Base-by-base conservation (phyloP, 2,329 filamentous ascomycete genomes). In the Apiospora aurea region DNA sequence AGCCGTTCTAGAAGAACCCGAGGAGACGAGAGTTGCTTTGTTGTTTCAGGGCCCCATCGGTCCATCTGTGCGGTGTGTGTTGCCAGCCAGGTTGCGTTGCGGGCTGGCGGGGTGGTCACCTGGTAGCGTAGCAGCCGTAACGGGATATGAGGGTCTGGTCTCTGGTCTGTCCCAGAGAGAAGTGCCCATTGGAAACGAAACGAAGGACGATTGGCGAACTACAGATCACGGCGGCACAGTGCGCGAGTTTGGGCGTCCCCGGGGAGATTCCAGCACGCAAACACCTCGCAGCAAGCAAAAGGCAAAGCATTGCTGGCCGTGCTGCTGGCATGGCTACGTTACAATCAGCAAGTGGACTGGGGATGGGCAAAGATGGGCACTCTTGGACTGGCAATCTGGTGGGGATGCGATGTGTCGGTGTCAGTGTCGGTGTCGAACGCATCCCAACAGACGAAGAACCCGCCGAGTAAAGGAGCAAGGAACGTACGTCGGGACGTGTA, bases 1-100 rank as follows among this genome's bases (percentile, higher is more conserved):
- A 10, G 57, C 57, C 10, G 57, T 64, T 64, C 57, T 64, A 64
- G 57, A 64, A 64, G 57, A 61, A 61, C 29, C 16, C 10, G 29
- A 24, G 11, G 8, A n/a, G 26, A 21, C 49, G 26, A 21, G 34
- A 18, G 29, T 38, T 38, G 53, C 29, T 21, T 61, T 61, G 26
- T 41, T 41, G 57, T 64, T 64, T 64, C 57, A 64, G 51, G 51
- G 26, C 41, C 21, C 49, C 49, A n/a, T 14, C 11, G 1, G 26
- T 29, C 26, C 3, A 29, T 3, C 26, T 29, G 26, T 29, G 26
- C 26, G 26, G 26, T n/a, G 26, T 29, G 26, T 29, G 26, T 29
- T 29, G 26, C 26, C 26, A 29, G 26, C 26, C 26, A 29, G 26
- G 57, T n/a, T 41, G 57, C 53, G 57, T 18, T 34, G 57, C 18